Conservation (phyloP, 768 basidiomycete species). For the Rubroboletus satanas region DNA sequence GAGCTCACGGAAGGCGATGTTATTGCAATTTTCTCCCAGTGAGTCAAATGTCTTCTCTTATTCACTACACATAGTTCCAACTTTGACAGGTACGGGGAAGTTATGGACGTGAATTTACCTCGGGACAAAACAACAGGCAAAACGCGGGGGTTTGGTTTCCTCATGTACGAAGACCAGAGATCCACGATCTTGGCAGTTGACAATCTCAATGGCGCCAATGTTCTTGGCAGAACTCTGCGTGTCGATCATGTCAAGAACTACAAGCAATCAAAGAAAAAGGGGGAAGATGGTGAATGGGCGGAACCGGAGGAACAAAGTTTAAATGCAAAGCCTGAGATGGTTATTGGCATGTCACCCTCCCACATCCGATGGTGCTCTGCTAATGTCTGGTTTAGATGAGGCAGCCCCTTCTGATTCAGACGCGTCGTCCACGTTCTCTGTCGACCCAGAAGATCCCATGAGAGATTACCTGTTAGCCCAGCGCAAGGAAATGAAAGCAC, state of each 20-base stretch:
- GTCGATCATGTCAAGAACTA: slow-evolving; percentile 94
- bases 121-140: slow-evolving; percentile 93
- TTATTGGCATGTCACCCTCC: slow-evolving; percentile 48
- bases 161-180: slow-evolving; percentile 99
- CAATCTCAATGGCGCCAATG: slow-evolving; percentile 93
- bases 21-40: slow-evolving; percentile 97
- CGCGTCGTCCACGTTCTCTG: slow-evolving; percentile 56
- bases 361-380: background rate
- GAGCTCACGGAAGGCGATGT: slow-evolving; percentile 98
- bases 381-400: slow-evolving; percentile 40
- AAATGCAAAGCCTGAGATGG: slow-evolving; percentile 77
- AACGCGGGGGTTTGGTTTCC: slow-evolving; percentile 86
- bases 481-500: slow-evolving; percentile 64
- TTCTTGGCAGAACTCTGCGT: slow-evolving; percentile 80
- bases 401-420: slow-evolving; percentile 62
- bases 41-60: slow-evolving; percentile 30
- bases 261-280: slow-evolving; percentile 77
- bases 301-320: slow-evolving; percentile 83
- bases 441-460: slow-evolving; percentile 99
- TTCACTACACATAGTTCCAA: background rate
- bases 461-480: slow-evolving; percentile 83
- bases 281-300: slow-evolving; percentile 78
- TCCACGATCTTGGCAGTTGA: slow-evolving; percentile 96
- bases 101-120: slow-evolving; percentile 92
- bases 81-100: slow-evolving; percentile 80